Evolutionary conservation across 495 filamentous ascomycete genomes (phyloP).

Genomic region (Massariosphaeria phaeospora): DNA sequence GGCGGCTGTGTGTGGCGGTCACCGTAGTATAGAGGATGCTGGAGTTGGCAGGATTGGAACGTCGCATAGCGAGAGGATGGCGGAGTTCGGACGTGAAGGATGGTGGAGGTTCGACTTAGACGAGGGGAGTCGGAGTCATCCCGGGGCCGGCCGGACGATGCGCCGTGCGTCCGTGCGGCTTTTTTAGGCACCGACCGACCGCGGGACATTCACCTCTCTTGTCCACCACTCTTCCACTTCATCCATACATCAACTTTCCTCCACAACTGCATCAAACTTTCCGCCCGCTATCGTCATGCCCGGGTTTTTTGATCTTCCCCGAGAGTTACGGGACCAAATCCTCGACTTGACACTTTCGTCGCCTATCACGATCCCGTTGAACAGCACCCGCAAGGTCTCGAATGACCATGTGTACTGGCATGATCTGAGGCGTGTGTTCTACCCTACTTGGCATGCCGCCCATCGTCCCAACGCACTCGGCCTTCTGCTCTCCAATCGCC

Average conservation of each 20-base stretch:
- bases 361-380: not conserved
- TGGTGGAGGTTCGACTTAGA: no score
- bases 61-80: no score
- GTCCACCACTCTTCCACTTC: not conserved
- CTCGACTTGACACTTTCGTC: not conserved
- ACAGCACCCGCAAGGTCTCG: not conserved
- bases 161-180: no score
- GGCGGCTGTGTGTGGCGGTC: no score
- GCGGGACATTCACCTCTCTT: not conserved
- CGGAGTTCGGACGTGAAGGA: no score
- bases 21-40: no score
- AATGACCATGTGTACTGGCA: not conserved
- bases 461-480: not conserved
- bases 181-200: no score
- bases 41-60: no score
- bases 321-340: not conserved
- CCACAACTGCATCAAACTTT: not conserved
- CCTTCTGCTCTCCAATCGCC: not conserved
- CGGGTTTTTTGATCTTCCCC: not conserved
- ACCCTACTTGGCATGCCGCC: not conserved
- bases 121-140: no score
- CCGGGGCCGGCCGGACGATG: no score
- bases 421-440: not conserved
- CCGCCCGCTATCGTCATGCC: no score
- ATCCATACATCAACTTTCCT: not conserved